These are phyloP conservation scores for Colletotrichum noveboracense DNA, from an alignment of 2,329 filamentous ascomycete species.

Conservation along the genomic window DNA sequence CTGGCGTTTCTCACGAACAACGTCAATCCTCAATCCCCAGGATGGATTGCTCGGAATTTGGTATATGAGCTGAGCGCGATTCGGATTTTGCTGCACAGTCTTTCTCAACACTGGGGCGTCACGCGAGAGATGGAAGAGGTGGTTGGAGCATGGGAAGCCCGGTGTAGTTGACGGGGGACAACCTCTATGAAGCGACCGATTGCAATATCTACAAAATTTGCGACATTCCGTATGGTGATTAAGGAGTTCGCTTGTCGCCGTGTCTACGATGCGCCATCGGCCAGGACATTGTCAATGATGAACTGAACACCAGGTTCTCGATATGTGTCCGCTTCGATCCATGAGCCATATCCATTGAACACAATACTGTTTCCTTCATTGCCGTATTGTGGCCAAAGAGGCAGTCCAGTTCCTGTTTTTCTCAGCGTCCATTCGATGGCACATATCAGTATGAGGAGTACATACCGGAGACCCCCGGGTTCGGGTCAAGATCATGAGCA, in stretches of 20 bases:
- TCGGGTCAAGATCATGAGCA: slow-evolving; percentile 50
- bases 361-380: slow-evolving; percentile 43
- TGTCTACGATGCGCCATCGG: neutral
- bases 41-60: neutral
- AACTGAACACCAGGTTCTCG: slow-evolving; percentile 44
- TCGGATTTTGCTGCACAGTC: neutral
- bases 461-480: slow-evolving; percentile 21
- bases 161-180: neutral
- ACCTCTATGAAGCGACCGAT: neutral
- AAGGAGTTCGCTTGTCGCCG: rapidly evolving
- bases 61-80: neutral
- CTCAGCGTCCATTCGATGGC: neutral
- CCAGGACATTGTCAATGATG: neutral
- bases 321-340: slow-evolving; percentile 50
- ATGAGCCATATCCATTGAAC: slow-evolving; percentile 52
- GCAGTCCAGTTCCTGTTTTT: neutral
- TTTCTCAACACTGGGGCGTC: neutral
- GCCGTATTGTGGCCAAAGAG: slow-evolving; percentile 50
- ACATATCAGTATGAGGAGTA: neutral
- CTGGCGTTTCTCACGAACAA: neutral
- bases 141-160: neutral
- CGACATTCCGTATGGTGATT: neutral
- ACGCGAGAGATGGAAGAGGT: slow-evolving; percentile 1
- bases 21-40: neutral
- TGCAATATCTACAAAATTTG: neutral